Base-by-base conservation (phyloP, 495 filamentous ascomycete genomes). In the Penicillium turbatum region DNA sequence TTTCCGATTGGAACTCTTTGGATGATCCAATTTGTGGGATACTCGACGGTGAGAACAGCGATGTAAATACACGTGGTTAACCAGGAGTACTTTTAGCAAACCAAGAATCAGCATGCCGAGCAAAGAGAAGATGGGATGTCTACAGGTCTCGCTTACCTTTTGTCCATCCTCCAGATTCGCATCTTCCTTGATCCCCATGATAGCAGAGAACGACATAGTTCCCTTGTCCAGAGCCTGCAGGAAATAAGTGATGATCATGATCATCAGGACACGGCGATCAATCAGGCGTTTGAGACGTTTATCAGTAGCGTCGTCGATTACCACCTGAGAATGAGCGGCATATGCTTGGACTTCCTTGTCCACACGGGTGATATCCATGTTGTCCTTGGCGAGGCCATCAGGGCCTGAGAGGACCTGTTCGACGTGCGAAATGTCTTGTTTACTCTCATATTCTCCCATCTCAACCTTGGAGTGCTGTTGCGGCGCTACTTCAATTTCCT, bases 211-310 rank as follows among this genome's bases (percentile, higher is more conserved):
- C 3, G 80, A 82, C 72, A 89, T 63, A 1, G 83, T 87, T 8
- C 84, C 85, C 67, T 88, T 88, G 57, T 87, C 84, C 29, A 89
- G 73, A n/a, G 85, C 83, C 48, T 89, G 86, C 2, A 88, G 66
- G 59, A 89, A 89, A 64, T 88, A 89, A 1, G 72, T 75, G 32
- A 51, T 45, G 36, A 75, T 69, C 71, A 75, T 74, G 37, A 79
- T 65, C 0, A 79, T 73, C 65, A 83, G 70, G 16, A 84, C 56
- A 42, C 78, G 74, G 17, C 67, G 64, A 53, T 83, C 82, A 39
- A 83, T 84, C 70, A 82, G 77, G 11, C 64, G 62, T 37, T 79
- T 64, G 17, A 76, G 65, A 3, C 80, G 73, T 32, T 66, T 72
- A 56, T 80, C 79, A 27, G 82, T 80, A 31, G 70, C 78, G 15